Evolutionary conservation across 306 rosid species (phyloP), one percentile per base, ranked within the genome.

Genomic region (Cyamopsis tetragonoloba): DNA sequence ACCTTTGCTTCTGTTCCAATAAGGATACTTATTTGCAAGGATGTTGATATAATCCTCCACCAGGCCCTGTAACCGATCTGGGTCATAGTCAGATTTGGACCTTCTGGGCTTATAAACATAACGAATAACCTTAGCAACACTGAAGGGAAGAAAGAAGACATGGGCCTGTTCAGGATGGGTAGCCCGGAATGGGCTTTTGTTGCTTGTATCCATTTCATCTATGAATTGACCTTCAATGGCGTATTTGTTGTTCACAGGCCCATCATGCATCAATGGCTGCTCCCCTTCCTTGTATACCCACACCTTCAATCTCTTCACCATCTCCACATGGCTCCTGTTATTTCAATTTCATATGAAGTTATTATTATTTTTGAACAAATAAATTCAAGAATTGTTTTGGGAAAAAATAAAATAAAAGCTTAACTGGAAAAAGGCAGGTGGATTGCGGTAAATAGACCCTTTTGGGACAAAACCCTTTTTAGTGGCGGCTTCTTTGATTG

Each of bases 191-290:
- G 78, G 79, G 22, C 85, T 79, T 4, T 46, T 75, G n/a, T 71
- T 70, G 55, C 70, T 76, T 24, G 68, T 72, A 19, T 86, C 95
- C 17, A 86, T 32, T 74, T 88, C 95, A 3, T 88, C 89, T 0
- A 88, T 88, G 82, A 85, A 83, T 24, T 84, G 89, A 4, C 95
- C 95, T 58, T 86, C 95, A 9, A 86, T 88, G 6, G 91, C 62
- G 70, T 88, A 88, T 51, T 83, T 88, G 68, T 86, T 78, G 24
- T 82, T 83, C 62, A 79, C 57, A 4, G 95, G 95, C 6, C 91
- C 95, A 57, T 47, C 70, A 27, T 88, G 95, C 6, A 81, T 66
- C 44, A 81, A 13, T 11, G 95, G 95, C 10, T 34, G 55, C 37
- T 86, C 91, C 26, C 95, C 91, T 73, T 88, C 88, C 20, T 53